These are phyloP conservation scores for Elongisporangium senticosum DNA, from an alignment of 352 stramenopile genomes.

Conservation along the genomic window DNA sequence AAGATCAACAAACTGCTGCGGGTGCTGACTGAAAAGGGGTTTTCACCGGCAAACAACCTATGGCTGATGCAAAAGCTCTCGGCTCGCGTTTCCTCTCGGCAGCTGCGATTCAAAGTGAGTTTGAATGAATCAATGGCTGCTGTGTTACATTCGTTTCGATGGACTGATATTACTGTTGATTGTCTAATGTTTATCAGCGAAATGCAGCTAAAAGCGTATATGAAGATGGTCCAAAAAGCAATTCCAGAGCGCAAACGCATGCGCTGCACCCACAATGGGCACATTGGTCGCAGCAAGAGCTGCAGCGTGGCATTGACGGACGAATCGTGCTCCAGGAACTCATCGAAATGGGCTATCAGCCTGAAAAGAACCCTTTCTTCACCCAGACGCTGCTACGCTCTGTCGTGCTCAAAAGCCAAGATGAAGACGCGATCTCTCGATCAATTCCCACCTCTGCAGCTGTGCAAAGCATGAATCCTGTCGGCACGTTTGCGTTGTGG, in stretches of 20 bases:
- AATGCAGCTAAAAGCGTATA: slow-evolving; percentile 38
- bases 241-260: slow-evolving; percentile 7
- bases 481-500: slow-evolving; percentile 40
- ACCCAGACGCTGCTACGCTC: slow-evolving; percentile 36
- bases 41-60: slow-evolving; percentile 42
- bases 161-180: slow-evolving; percentile 4
- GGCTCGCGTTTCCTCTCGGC: slow-evolving; percentile 36
- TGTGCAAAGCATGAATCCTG: slow-evolving; percentile 16
- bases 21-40: slow-evolving; percentile 53
- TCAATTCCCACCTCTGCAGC: background rate
- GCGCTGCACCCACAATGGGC: slow-evolving; percentile 53
- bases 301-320: slow-evolving; percentile 52
- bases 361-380: slow-evolving; percentile 45
- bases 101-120: slow-evolving; percentile 38
- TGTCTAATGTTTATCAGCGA: slow-evolving; percentile 16
- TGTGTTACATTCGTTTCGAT: background rate
- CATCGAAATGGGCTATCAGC: slow-evolving; percentile 37
- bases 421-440: slow-evolving; percentile 8
- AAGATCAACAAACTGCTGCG: slow-evolving; percentile 45
- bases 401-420: slow-evolving; percentile 15
- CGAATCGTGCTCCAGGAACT: slow-evolving; percentile 52
- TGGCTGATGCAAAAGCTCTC: slow-evolving; percentile 65
- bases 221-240: slow-evolving; percentile 20
- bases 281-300: slow-evolving; percentile 59
- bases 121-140: background rate